Evolutionary conservation across 2,329 filamentous ascomycete genomes (phyloP).

Genomic region (Dothistroma pini): DNA sequence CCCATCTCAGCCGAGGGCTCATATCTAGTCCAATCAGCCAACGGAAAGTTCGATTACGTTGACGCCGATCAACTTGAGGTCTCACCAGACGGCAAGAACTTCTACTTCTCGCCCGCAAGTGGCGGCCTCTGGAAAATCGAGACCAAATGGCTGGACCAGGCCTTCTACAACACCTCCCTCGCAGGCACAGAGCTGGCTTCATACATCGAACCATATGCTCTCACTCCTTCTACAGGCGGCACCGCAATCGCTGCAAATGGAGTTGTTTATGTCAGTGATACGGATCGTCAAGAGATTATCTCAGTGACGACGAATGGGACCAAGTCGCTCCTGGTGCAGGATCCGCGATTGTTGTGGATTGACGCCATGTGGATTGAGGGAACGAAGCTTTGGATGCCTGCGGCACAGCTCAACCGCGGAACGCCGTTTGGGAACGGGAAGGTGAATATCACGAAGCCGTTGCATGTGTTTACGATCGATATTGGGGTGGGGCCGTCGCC

Average conservation of each 20-base stretch:
- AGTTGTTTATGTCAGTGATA: slow-evolving; percentile 39
- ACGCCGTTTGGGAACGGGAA: slow-evolving; percentile 30
- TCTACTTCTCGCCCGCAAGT: slow-evolving; percentile 39
- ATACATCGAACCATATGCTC: slow-evolving; percentile 32
- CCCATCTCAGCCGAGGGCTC: slow-evolving; percentile 34
- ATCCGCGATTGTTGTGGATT: slow-evolving; percentile 31
- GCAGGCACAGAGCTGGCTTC: slow-evolving; percentile 23
- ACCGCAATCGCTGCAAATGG: slow-evolving; percentile 40
- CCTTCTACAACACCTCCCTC: slow-evolving; percentile 35
- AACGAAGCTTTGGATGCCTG: slow-evolving; percentile 32
- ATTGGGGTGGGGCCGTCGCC: slow-evolving; percentile 27
- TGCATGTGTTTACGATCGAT: slow-evolving; percentile 29
- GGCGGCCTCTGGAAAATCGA: slow-evolving; percentile 38
- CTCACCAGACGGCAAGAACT: slow-evolving; percentile 36
- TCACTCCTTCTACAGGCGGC: slow-evolving; percentile 38
- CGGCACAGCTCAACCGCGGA: slow-evolving; percentile 31
- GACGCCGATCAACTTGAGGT: slow-evolving; percentile 41
- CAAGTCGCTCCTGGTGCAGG: slow-evolving; percentile 27
- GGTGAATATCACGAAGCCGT: slow-evolving; percentile 25
- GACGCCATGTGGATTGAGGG: slow-evolving; percentile 35
- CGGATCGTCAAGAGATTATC: slow-evolving; percentile 31
- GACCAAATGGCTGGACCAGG: slow-evolving; percentile 34
- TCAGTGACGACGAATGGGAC: slow-evolving; percentile 30
- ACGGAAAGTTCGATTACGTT: slow-evolving; percentile 26
- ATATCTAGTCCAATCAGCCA: slow-evolving; percentile 22